Evolutionary conservation across 2,329 filamentous ascomycete genomes (phyloP).

Genomic region (Pseudocercospora crystallina): DNA sequence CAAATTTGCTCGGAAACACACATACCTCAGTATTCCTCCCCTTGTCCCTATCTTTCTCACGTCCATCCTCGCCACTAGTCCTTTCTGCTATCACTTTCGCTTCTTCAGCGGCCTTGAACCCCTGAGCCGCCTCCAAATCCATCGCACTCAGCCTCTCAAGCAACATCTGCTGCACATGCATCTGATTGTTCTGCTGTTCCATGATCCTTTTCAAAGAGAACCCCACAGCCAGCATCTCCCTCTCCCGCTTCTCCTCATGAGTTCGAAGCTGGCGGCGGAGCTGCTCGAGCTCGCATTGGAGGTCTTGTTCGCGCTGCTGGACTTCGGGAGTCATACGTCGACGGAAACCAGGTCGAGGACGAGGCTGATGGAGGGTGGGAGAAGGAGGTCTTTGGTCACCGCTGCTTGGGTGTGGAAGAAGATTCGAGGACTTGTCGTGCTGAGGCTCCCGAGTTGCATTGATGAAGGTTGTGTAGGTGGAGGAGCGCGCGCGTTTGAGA

Average conservation of each 20-base stretch:
- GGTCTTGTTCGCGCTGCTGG: conserved; percentile 7
- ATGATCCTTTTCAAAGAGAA: conserved; percentile 10
- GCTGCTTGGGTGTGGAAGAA: conserved; percentile 1
- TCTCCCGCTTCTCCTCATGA: conserved; percentile 4
- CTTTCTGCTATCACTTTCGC: too few relatives aligned
- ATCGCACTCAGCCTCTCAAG: conserved; percentile 8
- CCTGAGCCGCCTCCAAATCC: conserved; percentile 2
- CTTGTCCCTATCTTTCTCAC: too few relatives aligned
- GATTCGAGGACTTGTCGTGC: not conserved
- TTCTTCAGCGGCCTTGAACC: too few relatives aligned
- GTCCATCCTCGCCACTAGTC: too few relatives aligned
- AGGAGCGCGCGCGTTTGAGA: not conserved
- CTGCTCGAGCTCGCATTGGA: conserved; percentile 7
- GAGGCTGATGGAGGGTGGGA: not conserved
- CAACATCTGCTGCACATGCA: conserved; percentile 12
- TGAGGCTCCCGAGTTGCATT: conserved; percentile 1
- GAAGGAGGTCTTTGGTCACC: not conserved
- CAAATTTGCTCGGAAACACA: too few relatives aligned
- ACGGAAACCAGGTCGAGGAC: not conserved
- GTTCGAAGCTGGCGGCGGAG: conserved; percentile 1
- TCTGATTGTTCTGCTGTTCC: conserved; percentile 14
- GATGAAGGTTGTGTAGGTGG: conserved; percentile 1
- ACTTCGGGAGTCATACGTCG: not conserved
- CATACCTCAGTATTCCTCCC: too few relatives aligned
- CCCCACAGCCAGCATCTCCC: conserved; percentile 7